Conservation (phyloP, 202 grass and related monocot species). For the Elaeis oleifera region DNA sequence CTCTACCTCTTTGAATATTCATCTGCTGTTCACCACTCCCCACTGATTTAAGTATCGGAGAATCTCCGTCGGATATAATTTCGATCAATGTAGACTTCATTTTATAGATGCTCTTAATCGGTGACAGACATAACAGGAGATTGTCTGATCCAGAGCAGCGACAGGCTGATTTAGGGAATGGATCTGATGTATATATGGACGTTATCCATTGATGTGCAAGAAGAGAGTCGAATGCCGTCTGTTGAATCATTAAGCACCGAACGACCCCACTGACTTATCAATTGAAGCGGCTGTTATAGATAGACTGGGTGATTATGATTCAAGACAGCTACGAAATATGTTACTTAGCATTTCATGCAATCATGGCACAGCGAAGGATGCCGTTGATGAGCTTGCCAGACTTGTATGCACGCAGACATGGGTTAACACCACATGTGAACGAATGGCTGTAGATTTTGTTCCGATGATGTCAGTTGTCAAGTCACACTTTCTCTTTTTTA, state of each 20-base stretch:
- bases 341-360: conserved; percentile 35
- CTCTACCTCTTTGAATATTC: too few relatives aligned
- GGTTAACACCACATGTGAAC: conserved; percentile 31
- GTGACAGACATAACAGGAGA: too few relatives aligned
- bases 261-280: conserved; percentile 17
- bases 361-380: conserved; percentile 38
- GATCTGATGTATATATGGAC: conserved; percentile 28
- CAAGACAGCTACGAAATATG: conserved; percentile 41
- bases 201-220: conserved; percentile 35
- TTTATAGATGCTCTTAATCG: too few relatives aligned
- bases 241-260: conserved; percentile 55
- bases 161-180: too few relatives aligned
- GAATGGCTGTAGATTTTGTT: background rate
- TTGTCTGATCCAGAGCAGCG: too few relatives aligned
- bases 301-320: conserved; percentile 48
- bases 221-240: conserved; percentile 40
- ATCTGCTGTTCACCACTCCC: too few relatives aligned
- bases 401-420: conserved; percentile 50
- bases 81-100: too few relatives aligned
- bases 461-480: too few relatives aligned
- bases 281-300: conserved; percentile 59
- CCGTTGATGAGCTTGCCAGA: conserved; percentile 38
- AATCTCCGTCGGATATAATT: too few relatives aligned
- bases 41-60: too few relatives aligned
- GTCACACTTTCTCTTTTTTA: too few relatives aligned